Evolutionary conservation across 805 yeast genomes (phyloP).

Genomic region (Wickerhamomyces bisporus): DNA sequence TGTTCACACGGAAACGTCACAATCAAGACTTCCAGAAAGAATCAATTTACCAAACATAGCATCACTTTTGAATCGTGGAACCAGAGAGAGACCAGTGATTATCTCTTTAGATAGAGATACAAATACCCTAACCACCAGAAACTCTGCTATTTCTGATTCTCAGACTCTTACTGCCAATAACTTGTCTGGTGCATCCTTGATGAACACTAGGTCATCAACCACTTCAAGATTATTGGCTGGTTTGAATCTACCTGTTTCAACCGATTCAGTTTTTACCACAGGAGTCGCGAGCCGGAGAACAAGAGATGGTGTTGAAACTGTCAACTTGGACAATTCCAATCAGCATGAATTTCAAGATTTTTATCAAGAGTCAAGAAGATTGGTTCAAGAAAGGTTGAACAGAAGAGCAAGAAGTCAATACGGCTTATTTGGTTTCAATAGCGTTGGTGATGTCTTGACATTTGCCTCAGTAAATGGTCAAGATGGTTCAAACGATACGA

Average conservation of each 20-base stretch:
- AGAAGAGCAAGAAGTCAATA: conserved; percentile 1
- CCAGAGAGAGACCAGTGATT: conserved; percentile 15
- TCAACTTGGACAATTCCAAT: conserved; percentile 7
- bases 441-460: conserved; percentile 3
- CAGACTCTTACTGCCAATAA: background rate
- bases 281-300: conserved; percentile 23
- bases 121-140: conserved; percentile 14
- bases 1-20: conserved; percentile 13
- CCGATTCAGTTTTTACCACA: conserved; percentile 12
- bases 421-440: conserved; percentile 3
- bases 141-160: background rate
- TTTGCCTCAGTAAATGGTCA: background rate
- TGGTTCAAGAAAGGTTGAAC: conserved; percentile 5
- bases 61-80: conserved; percentile 7
- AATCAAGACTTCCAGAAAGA: conserved; percentile 11
- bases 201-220: conserved; percentile 2
- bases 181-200: too few species aligned
- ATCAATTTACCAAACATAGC: conserved; percentile 20
- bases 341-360: conserved; percentile 2
- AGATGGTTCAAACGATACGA: too few species aligned
- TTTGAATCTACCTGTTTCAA: conserved; percentile 3
- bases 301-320: conserved; percentile 19
- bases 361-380: conserved; percentile 4
- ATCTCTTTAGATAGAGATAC: conserved; percentile 14
- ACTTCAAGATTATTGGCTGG: conserved; percentile 8